Conservation (phyloP, 2,329 filamentous ascomycete genomes). For the Talaromyces pinophilus region DNA sequence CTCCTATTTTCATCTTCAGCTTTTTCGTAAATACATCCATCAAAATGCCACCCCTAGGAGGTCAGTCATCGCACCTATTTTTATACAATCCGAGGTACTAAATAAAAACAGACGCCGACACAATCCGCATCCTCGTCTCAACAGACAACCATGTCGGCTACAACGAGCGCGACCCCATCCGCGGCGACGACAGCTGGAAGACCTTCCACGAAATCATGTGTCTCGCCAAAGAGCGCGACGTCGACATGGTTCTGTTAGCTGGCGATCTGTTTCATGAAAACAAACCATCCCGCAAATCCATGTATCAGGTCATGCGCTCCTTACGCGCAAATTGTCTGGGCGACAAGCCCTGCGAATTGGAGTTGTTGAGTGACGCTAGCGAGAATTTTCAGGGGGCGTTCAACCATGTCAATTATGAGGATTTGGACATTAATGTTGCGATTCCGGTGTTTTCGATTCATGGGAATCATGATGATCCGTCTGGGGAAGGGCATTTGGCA, state of each 20-base stretch:
- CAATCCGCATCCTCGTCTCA: conserved; percentile 88
- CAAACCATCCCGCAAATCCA: conserved; percentile 89
- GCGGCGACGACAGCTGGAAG: conserved; percentile 96
- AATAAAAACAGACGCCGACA: conserved; percentile 62
- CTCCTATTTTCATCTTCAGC: not conserved
- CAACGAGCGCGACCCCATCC: conserved; percentile 86
- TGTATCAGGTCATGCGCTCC: conserved; percentile 97
- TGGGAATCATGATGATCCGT: conserved; percentile 96
- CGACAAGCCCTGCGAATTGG: conserved; percentile 90
- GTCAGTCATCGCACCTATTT: not conserved
- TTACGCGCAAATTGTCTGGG: conserved; percentile 91
- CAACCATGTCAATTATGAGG: conserved; percentile 95
- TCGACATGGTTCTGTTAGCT: conserved; percentile 92
- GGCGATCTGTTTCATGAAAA: conserved; percentile 98
- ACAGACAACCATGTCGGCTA: conserved; percentile 99
- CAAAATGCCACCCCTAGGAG: conserved; percentile 20
- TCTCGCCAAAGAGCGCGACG: conserved; percentile 80
- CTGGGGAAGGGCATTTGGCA: conserved; percentile 90
- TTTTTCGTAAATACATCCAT: not conserved
- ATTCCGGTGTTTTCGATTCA: conserved; percentile 99
- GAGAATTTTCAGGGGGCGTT: conserved; percentile 89
- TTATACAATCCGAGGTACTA: not conserved
- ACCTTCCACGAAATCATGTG: conserved; percentile 95
- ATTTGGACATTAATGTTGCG: conserved; percentile 92
- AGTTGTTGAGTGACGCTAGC: conserved; percentile 89